phyloP scores from a whole-genome alignment of 2,329 filamentous ascomycete species.

The Trichoderma gracile region DNA sequence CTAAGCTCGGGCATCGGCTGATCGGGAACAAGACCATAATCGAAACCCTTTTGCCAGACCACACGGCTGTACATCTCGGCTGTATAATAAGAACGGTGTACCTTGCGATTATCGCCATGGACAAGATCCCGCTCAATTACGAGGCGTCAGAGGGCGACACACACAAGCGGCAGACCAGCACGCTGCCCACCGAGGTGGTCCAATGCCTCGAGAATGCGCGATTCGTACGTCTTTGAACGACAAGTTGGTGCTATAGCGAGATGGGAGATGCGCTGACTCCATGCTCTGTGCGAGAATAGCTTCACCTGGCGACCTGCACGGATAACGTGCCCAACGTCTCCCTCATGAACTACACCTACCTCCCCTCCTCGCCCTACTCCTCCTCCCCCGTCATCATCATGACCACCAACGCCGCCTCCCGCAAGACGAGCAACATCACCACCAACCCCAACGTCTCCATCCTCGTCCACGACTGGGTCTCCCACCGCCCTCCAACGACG shows the following conservation, averaged over 20 bases:
- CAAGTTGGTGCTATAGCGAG: slow-evolving; percentile 51
- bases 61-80: slow-evolving; percentile 12
- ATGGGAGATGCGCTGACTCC: not conserved
- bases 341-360: slow-evolving; percentile 99
- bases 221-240: slow-evolving; percentile 63
- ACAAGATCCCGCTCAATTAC: slow-evolving; percentile 71
- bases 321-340: slow-evolving; percentile 86
- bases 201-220: slow-evolving; percentile 91
- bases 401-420: slow-evolving; percentile 80
- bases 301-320: slow-evolving; percentile 90
- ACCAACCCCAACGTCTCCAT: slow-evolving; percentile 86
- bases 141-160: slow-evolving; percentile 74
- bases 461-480: slow-evolving; percentile 97
- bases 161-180: slow-evolving; percentile 66
- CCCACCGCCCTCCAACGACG: slow-evolving; percentile 73
- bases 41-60: too few species aligned
- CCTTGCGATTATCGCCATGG: slow-evolving; percentile 41
- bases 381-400: slow-evolving; percentile 84
- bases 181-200: slow-evolving; percentile 80
- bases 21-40: not conserved
- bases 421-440: slow-evolving; percentile 78
- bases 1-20: slow-evolving; percentile 8
- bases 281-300: too few species aligned
- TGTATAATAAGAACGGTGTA: not conserved
- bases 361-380: slow-evolving; percentile 72